Evolutionary conservation across 305 asterid genomes (phyloP).

Genomic region (Fraxinus dipetala): DNA sequence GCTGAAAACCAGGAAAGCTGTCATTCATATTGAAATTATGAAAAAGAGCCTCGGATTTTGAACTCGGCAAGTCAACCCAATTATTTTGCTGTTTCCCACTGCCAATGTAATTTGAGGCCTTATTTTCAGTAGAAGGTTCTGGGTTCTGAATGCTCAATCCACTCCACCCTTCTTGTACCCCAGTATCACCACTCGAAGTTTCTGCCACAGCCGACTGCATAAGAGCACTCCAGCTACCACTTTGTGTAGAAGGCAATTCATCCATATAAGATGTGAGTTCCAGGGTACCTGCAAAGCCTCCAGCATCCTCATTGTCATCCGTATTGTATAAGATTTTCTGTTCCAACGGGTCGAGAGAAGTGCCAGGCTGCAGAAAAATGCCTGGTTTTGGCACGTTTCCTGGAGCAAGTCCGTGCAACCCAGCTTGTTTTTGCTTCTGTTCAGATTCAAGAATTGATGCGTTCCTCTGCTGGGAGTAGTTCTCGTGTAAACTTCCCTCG

Average conservation of each 20-base stretch:
- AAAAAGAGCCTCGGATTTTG: constrained; percentile 40
- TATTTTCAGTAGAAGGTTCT: constrained; percentile 52
- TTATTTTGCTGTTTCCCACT: constrained; percentile 38
- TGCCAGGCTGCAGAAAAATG: constrained; percentile 12
- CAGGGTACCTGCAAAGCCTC: constrained; percentile 31
- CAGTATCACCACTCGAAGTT: constrained; percentile 63
- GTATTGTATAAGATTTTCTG: constrained; percentile 56
- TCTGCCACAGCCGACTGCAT: constrained; percentile 94
- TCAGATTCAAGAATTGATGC: constrained; percentile 29
- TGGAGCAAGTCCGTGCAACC: constrained; percentile 24
- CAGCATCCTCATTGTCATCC: constrained; percentile 38
- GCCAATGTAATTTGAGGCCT: constrained; percentile 34
- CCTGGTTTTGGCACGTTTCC: constrained; percentile 21
- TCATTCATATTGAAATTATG: constrained; percentile 33
- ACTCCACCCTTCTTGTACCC: constrained; percentile 70
- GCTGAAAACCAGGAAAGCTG: constrained; percentile 42
- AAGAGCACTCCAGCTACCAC: constrained; percentile 95
- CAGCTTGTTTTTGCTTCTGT: constrained; percentile 28
- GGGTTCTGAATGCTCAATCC: constrained; percentile 72
- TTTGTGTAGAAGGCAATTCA: constrained; percentile 44
- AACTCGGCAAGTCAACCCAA: constrained; percentile 57
- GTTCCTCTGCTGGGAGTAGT: constrained; percentile 38
- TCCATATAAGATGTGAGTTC: constrained; percentile 35
- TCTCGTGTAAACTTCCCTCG: constrained; percentile 30
- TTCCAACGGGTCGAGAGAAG: constrained; percentile 65